phyloP scores from a whole-genome alignment of 2,329 filamentous ascomycete species.

The Diaporthe citri region DNA sequence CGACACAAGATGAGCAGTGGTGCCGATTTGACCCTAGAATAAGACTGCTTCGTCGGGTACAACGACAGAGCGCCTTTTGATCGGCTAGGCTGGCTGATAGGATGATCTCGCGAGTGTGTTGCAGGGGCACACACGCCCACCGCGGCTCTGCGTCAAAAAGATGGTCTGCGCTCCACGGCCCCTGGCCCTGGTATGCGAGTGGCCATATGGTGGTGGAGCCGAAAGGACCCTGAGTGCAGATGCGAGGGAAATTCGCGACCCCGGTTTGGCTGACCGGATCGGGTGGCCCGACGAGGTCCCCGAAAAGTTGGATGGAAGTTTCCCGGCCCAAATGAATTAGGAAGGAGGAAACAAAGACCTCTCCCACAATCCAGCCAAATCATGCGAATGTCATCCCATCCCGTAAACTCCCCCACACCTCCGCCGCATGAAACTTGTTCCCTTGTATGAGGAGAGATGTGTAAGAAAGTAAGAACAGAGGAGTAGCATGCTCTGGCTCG shows the following conservation, averaged over 20 bases:
- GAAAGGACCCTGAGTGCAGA: constrained; percentile 22
- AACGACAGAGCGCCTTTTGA: background rate
- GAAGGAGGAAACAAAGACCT: background rate
- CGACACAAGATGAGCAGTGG: background rate
- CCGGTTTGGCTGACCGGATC: constrained; percentile 6
- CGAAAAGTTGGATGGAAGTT: background rate
- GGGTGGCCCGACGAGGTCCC: constrained; percentile 4
- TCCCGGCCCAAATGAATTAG: background rate
- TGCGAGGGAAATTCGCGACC: constrained; percentile 24
- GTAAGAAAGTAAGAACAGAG: background rate
- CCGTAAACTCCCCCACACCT: background rate
- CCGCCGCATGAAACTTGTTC: constrained; percentile 9
- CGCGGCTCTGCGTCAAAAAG: background rate
- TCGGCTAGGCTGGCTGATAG: background rate
- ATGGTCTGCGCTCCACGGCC: constrained; percentile 18
- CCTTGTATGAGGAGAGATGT: background rate
- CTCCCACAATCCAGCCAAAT: background rate
- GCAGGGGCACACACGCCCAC: background rate
- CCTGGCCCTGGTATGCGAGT: constrained; percentile 14
- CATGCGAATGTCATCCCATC: constrained; percentile 13
- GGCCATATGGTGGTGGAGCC: constrained; percentile 17
- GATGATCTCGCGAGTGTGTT: background rate
- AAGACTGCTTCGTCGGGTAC: background rate
- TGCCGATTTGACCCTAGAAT: background rate
- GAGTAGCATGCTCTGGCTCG: background rate